These are phyloP conservation scores for Triticum urartu DNA, from an alignment of 176 grass and related monocot species.

Conservation along the genomic window DNA sequence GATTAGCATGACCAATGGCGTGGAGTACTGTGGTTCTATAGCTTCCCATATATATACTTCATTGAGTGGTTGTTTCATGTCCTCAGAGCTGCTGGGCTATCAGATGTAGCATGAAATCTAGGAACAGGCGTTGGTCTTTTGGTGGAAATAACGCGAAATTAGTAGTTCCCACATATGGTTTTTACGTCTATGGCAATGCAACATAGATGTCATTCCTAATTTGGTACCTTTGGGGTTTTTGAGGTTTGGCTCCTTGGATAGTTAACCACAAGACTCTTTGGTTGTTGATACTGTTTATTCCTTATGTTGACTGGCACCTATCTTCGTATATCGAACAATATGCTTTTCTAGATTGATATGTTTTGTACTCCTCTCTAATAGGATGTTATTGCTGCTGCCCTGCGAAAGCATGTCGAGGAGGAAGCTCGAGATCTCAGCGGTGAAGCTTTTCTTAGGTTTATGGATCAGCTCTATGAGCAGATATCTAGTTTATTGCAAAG, in stretches of 20 bases:
- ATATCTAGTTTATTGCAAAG: slow-evolving; percentile 74
- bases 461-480: slow-evolving; percentile 96
- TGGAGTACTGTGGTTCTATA: background rate
- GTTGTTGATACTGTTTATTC: background rate
- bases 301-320: slow-evolving; percentile 10
- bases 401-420: slow-evolving; percentile 89
- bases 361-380: slow-evolving; percentile 32
- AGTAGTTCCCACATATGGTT: background rate
- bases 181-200: background rate
- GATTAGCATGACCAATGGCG: background rate
- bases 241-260: slow-evolving; percentile 6
- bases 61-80: background rate
- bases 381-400: slow-evolving; percentile 70
- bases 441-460: slow-evolving; percentile 92
- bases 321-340: background rate
- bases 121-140: background rate
- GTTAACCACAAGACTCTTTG: slow-evolving; percentile 8
- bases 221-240: background rate
- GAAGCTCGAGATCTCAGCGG: slow-evolving; percentile 80
- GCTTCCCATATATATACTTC: background rate
- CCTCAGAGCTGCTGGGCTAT: background rate
- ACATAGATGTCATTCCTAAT: background rate
- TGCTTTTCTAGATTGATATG: slow-evolving; percentile 11
- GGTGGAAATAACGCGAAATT: background rate
- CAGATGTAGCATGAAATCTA: background rate